Evolutionary conservation across 805 yeast species (phyloP), one percentile per base, ranked within the genome.

Genomic region (Candida dendrica): DNA sequence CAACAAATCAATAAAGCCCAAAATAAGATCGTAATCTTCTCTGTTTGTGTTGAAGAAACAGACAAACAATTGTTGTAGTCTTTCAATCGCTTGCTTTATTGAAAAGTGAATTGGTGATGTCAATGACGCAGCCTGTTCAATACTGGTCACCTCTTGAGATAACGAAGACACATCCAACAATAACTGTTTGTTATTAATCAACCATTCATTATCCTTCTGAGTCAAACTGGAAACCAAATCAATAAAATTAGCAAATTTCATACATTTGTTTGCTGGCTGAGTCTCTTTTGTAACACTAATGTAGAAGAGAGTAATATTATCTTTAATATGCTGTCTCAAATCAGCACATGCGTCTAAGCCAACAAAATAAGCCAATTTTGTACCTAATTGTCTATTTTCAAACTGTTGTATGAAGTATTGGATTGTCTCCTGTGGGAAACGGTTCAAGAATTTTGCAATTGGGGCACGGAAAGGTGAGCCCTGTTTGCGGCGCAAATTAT

Each of bases 391-490:
- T 42, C 95, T 69, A 39, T 79, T 78, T 26, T 75, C 73, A 59
- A 84, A 74, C 54, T 83, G 80, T 24, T 75, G 75, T 29, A 75
- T 66, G 63, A 86, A 90, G 55, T 80, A 85, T 24, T 77, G 78
- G 39, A 79, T 68, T 4, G 95, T 74, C 49, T 90, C 84, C 19
- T 72, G 75, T 2, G 95, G 79, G 59, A 89, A 91, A 45, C 96
- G 69, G 60, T 89, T 79, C 62, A 93, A 66, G 55, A 84, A 93
- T 57, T 83, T 84, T 7, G 95, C 90, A 37, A 91, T 76, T 3
- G 98, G 96, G n/a, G 69, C 73, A 49, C 98, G 72, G 69, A 93
- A 90, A 3, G 98, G 97, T 1, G 97, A 87, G 34, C 71, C 72
- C 43, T 87, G 85, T 47, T 85, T 87, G 18, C 96, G 79, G 43